phyloP scores from a whole-genome alignment of 2,329 filamentous ascomycete species.

The Claviceps arundinis region DNA sequence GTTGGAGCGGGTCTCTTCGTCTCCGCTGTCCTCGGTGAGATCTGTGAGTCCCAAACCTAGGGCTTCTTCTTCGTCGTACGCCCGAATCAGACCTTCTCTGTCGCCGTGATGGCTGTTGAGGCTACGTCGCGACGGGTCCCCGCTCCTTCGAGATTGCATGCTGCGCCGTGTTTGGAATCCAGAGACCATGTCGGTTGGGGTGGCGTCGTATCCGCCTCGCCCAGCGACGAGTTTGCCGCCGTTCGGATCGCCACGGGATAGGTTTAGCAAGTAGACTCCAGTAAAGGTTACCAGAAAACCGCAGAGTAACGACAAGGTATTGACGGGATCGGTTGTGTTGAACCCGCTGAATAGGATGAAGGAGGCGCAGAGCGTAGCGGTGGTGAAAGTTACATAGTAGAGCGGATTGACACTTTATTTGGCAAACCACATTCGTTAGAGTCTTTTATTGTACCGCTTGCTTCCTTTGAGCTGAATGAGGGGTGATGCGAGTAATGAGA shows the following conservation, averaged over 20 bases:
- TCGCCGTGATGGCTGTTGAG: slow-evolving; percentile 54
- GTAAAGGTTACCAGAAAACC: slow-evolving; percentile 93
- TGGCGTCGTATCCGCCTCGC: slow-evolving; percentile 54
- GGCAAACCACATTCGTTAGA: slow-evolving; percentile 5
- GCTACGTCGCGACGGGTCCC: slow-evolving; percentile 49
- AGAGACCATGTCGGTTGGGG: slow-evolving; percentile 83
- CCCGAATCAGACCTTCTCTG: slow-evolving; percentile 71
- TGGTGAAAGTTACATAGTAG: slow-evolving; percentile 97
- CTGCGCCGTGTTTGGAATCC: slow-evolving; percentile 81
- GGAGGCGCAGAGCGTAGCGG: slow-evolving; percentile 81
- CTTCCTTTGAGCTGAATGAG: too few relatives aligned
- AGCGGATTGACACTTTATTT: slow-evolving; percentile 70
- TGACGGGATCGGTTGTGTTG: slow-evolving; percentile 84
- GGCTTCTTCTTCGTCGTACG: slow-evolving; percentile 74
- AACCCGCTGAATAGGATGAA: slow-evolving; percentile 95
- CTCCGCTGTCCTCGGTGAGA: slow-evolving; percentile 64
- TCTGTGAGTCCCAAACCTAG: slow-evolving; percentile 65
- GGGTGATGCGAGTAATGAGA: neutral
- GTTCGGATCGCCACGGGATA: slow-evolving; percentile 85
- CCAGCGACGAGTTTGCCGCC: slow-evolving; percentile 54
- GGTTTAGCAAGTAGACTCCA: slow-evolving; percentile 87
- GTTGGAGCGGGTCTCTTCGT: slow-evolving; percentile 33
- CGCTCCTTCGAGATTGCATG: slow-evolving; percentile 78
- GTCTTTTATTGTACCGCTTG: neutral
- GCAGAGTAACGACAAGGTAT: slow-evolving; percentile 81